These are phyloP conservation scores for Coniella lustricola DNA, from an alignment of 2,329 filamentous ascomycete genomes.

Conservation along the genomic window DNA sequence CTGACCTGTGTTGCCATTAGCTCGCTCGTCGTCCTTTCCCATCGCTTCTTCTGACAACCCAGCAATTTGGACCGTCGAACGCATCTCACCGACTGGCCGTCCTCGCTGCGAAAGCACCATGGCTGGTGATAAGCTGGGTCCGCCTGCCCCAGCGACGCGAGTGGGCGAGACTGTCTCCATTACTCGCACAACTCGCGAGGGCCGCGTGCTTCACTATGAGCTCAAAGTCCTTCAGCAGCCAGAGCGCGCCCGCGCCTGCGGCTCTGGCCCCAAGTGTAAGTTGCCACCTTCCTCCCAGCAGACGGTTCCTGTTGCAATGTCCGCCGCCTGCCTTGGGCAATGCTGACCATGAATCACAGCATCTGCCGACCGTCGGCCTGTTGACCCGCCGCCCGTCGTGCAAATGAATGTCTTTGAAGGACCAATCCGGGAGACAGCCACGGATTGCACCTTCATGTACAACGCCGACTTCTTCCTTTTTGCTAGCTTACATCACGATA, in stretches of 20 bases:
- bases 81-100: too few relatives aligned
- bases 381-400: conserved; percentile 91
- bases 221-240: conserved; percentile 89
- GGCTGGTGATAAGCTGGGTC: conserved; percentile 3
- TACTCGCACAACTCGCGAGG: conserved; percentile 57
- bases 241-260: conserved; percentile 87
- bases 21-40: too few relatives aligned
- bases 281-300: background rate
- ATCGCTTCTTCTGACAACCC: too few relatives aligned
- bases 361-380: conserved; percentile 80
- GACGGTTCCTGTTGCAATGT: conserved; percentile 18
- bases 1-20: too few relatives aligned
- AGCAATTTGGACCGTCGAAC: too few relatives aligned
- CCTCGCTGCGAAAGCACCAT: conserved; percentile 4
- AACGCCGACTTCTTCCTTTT: conserved; percentile 98
- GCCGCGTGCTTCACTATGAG: conserved; percentile 71
- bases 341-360: conserved; percentile 38
- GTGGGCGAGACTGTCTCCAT: conserved; percentile 12
- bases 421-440: conserved; percentile 48
- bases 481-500: conserved; percentile 80
- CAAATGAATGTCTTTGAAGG: conserved; percentile 82
- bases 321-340: conserved; percentile 19
- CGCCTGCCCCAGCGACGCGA: conserved; percentile 12
- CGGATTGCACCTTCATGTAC: conserved; percentile 80
- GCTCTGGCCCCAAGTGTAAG: conserved; percentile 90